phyloP scores from a whole-genome alignment of 441 rosid genomes.

The Viola pubescens region DNA sequence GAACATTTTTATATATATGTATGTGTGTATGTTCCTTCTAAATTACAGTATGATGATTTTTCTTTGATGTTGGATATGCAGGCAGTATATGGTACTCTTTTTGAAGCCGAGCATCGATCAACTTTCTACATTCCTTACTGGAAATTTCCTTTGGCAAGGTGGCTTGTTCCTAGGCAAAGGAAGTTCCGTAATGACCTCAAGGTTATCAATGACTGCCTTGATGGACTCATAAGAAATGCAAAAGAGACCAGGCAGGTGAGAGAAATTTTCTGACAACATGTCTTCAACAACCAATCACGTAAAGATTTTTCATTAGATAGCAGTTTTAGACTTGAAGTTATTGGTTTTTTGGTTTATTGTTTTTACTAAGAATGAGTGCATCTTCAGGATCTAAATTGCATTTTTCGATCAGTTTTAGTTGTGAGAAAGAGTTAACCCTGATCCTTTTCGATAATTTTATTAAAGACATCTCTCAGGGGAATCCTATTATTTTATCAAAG shows the following conservation, averaged over 20 bases:
- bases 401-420: neutral
- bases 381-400: neutral
- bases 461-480: neutral
- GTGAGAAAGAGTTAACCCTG: neutral
- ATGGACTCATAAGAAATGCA: constrained; percentile 86
- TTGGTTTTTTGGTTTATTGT: no score
- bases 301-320: no score
- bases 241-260: constrained; percentile 84
- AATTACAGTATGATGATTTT: neutral
- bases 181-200: constrained; percentile 80
- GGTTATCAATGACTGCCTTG: constrained; percentile 85
- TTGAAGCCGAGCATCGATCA: constrained; percentile 97
- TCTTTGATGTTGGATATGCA: constrained; percentile 18
- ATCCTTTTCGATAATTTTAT: neutral
- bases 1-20: no score
- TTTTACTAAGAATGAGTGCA: neutral
- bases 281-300: neutral
- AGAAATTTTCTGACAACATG: neutral
- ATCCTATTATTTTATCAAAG: no score
- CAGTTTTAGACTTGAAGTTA: no score
- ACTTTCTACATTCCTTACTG: constrained; percentile 93
- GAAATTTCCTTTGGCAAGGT: constrained; percentile 86
- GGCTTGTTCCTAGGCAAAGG: constrained; percentile 86
- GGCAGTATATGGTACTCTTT: constrained; percentile 98
- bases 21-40: neutral